phyloP scores from a whole-genome alignment of 2,329 filamentous ascomycete genomes.

The Kalmusia sp. region DNA sequence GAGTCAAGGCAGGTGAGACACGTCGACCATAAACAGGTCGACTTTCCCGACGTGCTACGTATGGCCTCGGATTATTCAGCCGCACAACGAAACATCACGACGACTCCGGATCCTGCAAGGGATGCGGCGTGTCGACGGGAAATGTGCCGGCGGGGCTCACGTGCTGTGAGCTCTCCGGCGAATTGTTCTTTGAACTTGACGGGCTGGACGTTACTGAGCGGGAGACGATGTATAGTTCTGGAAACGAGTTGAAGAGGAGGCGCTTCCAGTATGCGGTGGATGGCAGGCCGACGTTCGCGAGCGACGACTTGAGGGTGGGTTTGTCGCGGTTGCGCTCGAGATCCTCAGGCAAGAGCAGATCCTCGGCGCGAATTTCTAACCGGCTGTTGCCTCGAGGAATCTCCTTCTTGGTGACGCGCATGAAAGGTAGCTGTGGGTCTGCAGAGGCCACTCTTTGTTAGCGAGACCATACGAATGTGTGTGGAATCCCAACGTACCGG shows the following conservation, averaged over 20 bases:
- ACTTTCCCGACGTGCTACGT: neutral
- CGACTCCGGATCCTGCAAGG: slow-evolving; percentile 26
- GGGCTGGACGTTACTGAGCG: slow-evolving; percentile 45
- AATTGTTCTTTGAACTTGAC: slow-evolving; percentile 46
- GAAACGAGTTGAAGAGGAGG: slow-evolving; percentile 53
- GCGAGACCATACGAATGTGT: slow-evolving; percentile 12
- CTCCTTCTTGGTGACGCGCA: slow-evolving; percentile 55
- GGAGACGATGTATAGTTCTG: slow-evolving; percentile 58
- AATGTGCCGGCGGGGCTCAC: slow-evolving; percentile 44
- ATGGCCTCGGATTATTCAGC: slow-evolving; percentile 3
- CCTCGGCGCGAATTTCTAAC: slow-evolving; percentile 55
- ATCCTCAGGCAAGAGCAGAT: slow-evolving; percentile 48
- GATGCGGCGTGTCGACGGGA: slow-evolving; percentile 34
- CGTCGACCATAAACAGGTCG: neutral
- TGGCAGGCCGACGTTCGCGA: slow-evolving; percentile 57
- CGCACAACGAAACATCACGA: slow-evolving; percentile 12
- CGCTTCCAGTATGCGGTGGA: slow-evolving; percentile 54
- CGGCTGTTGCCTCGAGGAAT: slow-evolving; percentile 56
- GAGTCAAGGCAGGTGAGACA: slow-evolving; percentile 9
- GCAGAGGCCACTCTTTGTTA: slow-evolving; percentile 25
- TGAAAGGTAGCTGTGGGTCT: slow-evolving; percentile 50
- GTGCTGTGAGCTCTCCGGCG: slow-evolving; percentile 47
- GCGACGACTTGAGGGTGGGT: slow-evolving; percentile 54
- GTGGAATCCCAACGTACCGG: slow-evolving; percentile 36
- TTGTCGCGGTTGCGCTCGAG: slow-evolving; percentile 49